A percentile compares a stretch with the other conserved stretches of the same genome.
phyloP scores from a whole-genome alignment of 1,139 yeast genomes.

The Ogataea hybrid region DNA sequence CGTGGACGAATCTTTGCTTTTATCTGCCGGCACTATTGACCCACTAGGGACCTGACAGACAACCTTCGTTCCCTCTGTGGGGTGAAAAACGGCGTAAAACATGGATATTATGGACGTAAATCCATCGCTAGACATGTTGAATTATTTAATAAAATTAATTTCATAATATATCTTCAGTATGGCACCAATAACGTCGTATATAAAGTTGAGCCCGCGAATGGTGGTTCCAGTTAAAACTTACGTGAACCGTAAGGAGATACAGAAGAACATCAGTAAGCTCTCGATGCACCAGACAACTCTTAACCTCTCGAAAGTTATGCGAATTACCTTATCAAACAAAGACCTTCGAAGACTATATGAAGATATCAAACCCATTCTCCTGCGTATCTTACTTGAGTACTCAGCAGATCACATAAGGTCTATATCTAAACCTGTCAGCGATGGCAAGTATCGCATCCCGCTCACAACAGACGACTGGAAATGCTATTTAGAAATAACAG shows the following conservation, averaged over 20 bases:
- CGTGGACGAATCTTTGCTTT: conserved; percentile 34
- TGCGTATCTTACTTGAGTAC: conserved; percentile 26
- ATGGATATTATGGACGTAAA: conserved; percentile 83
- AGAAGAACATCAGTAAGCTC: conserved; percentile 21
- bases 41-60: conserved; percentile 86
- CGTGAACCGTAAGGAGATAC: conserved; percentile 27
- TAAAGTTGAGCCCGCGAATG: conserved; percentile 16
- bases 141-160: background rate
- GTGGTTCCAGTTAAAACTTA: conserved; percentile 29
- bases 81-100: conserved; percentile 91
- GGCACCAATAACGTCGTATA: conserved; percentile 30
- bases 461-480: conserved; percentile 29
- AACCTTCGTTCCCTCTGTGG: conserved; percentile 94
- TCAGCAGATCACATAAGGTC: conserved; percentile 24
- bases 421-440: conserved; percentile 9
- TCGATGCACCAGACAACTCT: conserved; percentile 14
- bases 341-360: conserved; percentile 26
- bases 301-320: conserved; percentile 21
- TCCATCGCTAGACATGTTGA: conserved; percentile 40
- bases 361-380: conserved; percentile 21
- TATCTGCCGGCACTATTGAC: conserved; percentile 40
- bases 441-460: conserved; percentile 22
- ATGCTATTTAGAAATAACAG: conserved; percentile 24
- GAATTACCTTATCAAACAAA: conserved; percentile 28
- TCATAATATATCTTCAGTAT: conserved; percentile 8